Evolutionary conservation across 2,329 filamentous ascomycete species (phyloP), one percentile per base, ranked within the genome.

Genomic region (Clarireedia monteithiana): DNA sequence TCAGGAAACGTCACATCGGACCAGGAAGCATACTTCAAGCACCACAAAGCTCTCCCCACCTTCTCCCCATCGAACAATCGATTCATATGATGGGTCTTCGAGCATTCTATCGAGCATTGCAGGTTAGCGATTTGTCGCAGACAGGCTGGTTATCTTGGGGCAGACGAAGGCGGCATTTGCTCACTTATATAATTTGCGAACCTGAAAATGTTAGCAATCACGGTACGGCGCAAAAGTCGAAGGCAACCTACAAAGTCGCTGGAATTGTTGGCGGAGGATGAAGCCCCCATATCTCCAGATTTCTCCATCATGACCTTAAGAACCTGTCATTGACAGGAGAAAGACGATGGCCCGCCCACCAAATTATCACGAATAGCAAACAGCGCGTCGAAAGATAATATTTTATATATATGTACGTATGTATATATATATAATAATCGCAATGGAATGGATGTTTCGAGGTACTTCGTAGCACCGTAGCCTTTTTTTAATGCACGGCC

Each of bases 161-260:
- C 54, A 49, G 17, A 15, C n/a, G 6, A 20, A 38, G 42, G 12
- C 30, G 20, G 10, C 12, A 20, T 15, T 40, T 55, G 51, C 80
- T 74, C 85, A 97, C 92, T 96, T 95, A 81, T 96, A 97, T 63
- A 97, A 78, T 76, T 97, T 97, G 78, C 92, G 91, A 75, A 97
- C 91, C 91, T 96, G 66, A 46, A 5, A 46, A 57, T 23, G 53
- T 60, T 65, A 69, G 59, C 39, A 17, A 58, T 10, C 27, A 23
- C 44, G 26, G 17, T 17, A 42, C 23, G 26, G 48, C 45, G n/a
- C 12, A 45, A 14, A 4, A 30, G 26, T 40, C 26, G 24, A 23
- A 27, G 39, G 34, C 15, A 20, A 87, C 88, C 78, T 77, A 95
- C 91, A 81, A 96, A 96, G 77, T 96, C 91, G 79, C 91, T 95